phyloP scores from a whole-genome alignment of 2,329 filamentous ascomycete genomes.

The Fusarium xyrophilum region DNA sequence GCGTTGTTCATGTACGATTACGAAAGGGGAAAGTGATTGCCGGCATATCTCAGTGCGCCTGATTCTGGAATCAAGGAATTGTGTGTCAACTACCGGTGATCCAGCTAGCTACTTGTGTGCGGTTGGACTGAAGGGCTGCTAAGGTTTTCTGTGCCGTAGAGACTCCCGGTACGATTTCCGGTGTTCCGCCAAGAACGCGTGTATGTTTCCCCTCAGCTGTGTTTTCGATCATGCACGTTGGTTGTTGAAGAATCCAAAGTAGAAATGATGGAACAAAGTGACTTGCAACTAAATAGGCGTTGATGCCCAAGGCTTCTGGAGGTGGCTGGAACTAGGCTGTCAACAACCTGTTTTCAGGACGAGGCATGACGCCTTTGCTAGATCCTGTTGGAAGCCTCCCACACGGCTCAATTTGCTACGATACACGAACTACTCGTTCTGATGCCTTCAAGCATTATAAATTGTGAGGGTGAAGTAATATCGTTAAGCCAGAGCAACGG shows the following conservation, averaged over 20 bases:
- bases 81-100: slow-evolving; percentile 9
- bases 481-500: not conserved
- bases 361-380: not conserved
- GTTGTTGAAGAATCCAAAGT: not conserved
- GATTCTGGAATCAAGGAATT: slow-evolving; percentile 5
- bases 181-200: not conserved
- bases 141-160: not conserved
- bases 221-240: not conserved
- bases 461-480: not conserved
- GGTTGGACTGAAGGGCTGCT: not conserved
- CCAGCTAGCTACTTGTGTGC: slow-evolving; percentile 3
- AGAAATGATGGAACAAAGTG: not conserved
- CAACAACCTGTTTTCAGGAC: not conserved
- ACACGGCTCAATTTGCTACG: not conserved
- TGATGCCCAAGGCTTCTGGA: not conserved
- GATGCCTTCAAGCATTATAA: not conserved
- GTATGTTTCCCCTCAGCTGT: not conserved
- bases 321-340: slow-evolving; percentile 17
- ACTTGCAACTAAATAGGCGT: not conserved
- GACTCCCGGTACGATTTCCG: not conserved
- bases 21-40: slow-evolving; percentile 11
- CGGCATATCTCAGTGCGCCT: not conserved
- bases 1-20: not conserved
- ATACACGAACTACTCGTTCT: not conserved
- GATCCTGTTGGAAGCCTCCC: not conserved